Base-by-base conservation (phyloP, 345 rosid species). In the Eutrema japonicum region DNA sequence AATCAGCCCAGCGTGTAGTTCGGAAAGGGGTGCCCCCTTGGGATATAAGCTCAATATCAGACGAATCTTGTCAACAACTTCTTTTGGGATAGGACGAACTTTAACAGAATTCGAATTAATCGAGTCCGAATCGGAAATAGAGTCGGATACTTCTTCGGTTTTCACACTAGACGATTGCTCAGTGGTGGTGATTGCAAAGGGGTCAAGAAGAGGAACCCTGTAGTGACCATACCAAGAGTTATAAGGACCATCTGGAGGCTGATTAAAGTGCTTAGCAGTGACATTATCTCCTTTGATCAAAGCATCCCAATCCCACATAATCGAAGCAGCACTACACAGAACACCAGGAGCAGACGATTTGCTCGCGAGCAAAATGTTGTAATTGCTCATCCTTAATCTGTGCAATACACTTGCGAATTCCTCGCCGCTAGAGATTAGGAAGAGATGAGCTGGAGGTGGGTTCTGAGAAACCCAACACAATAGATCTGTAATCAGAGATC, bases 181-280 rank as follows among this genome's bases (percentile, higher is more conserved):
- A 58, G 68, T 70, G 72, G 46, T 81, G 82, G 77, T 54, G 2
- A 46, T 18, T 18, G 52, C 62, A 70, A 85, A 95, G 0, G 97
- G 96, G 40, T 95, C 89, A 69, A 85, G 84, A 27, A 89, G 88
- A 72, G 89, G 83, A 53, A 58, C 83, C 75, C 79, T 89, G 71
- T 82, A 86, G 57, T 87, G 88, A 78, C 96, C 99, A 83, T 92
- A 95, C 97, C 99, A 95, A 77, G 99, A 92, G 79, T 92, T 86
- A 76, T 80, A 85, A 58, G 96, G 92, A 73, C 99, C 97, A 83
- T 95, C 99, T 13, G 99, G 99, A 55, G 97, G 96, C 58, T 84
- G 98, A 70, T 96, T 96, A 76, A 85, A 90, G 74, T 86, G 71
- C 83, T 78, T 88, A 57, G 84, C 99, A 33, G 37, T 30, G 3